Conservation (phyloP, 75 land plant genomes). For the Chamaecyparis obtusa region DNA sequence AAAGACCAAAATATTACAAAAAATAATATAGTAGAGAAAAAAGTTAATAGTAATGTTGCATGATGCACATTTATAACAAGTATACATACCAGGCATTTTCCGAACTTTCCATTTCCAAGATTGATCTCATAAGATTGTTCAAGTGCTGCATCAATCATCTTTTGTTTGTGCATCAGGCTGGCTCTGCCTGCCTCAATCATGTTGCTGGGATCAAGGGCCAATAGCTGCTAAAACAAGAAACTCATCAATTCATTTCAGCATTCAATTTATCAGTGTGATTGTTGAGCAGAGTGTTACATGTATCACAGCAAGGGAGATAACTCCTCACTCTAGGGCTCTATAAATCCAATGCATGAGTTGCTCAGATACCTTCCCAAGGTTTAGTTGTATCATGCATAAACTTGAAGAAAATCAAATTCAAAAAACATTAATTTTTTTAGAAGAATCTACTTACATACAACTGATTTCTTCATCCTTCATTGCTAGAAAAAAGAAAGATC, state of each 20-base stretch:
- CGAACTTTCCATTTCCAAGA: constrained; percentile 71
- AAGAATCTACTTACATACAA: no score
- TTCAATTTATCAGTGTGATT: neutral
- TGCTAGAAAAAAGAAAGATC: no score
- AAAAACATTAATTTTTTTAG: no score
- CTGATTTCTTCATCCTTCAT: no score
- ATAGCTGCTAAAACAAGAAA: constrained; percentile 37
- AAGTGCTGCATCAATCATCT: constrained; percentile 55
- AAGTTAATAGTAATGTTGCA: neutral
- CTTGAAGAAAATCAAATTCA: no score
- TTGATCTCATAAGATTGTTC: constrained; percentile 60
- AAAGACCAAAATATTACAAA: neutral
- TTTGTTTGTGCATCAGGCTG: constrained; percentile 53
- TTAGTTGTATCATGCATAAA: no score
- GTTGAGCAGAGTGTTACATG: no score
- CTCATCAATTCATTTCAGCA: neutral
- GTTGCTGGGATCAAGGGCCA: constrained; percentile 53
- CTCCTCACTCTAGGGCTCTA: no score
- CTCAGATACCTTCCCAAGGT: no score
- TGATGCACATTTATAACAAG: neutral
- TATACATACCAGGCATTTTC: constrained; percentile 68
- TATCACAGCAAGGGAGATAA: no score
- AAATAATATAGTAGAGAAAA: neutral
- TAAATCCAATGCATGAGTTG: no score
- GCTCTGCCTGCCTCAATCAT: constrained; percentile 48